Conservation (phyloP, 1,284 basidiomycete species). For the Hortiboletus rubellus region DNA sequence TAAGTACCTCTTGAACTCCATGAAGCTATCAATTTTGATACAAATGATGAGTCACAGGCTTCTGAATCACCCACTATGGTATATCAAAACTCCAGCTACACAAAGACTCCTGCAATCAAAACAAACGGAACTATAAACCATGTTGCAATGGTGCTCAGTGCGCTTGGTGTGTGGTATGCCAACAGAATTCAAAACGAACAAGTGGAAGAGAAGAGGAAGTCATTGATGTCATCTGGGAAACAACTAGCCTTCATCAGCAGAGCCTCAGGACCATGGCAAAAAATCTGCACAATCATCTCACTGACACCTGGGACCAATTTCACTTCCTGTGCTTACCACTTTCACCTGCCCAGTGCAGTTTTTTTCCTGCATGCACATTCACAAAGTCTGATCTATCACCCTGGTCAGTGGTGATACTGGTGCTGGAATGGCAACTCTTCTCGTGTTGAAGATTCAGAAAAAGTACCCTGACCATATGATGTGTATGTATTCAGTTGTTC, state of each 20-base stretch:
- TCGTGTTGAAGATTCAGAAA: no score
- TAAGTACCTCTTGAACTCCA: no score
- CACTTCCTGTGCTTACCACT: constrained; percentile 58
- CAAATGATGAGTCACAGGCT: no score
- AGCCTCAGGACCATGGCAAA: constrained; percentile 20
- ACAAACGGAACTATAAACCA: constrained; percentile 25
- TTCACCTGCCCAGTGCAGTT: constrained; percentile 40
- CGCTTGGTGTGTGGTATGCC: constrained; percentile 29
- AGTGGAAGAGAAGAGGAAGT: constrained; percentile 27
- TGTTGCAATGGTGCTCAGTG: constrained; percentile 29
- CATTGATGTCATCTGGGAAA: constrained; percentile 12
- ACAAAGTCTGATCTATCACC: constrained; percentile 40
- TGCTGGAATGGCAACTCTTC: no score
- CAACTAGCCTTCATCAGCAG: no score
- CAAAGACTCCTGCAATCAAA: constrained; percentile 13
- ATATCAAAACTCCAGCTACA: constrained; percentile 17
- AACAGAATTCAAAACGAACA: constrained; percentile 22
- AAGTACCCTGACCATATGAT: no score
- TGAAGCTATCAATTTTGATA: no score
- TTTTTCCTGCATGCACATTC: constrained; percentile 37
- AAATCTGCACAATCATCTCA: constrained; percentile 38
- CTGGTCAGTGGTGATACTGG: background rate
- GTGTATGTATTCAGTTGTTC: no score
- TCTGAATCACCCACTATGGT: constrained; percentile 8
- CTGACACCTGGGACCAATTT: constrained; percentile 68